Percentiles rank a stretch among this genome's conserved stretches.
Evolutionary conservation across 345 rosid genomes (phyloP).

Genomic region (Brassica napus): Da-Ae NC_063446.1:9751001-9751500

Average conservation of each 20-base stretch:
- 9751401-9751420: not conserved
- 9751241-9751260: not conserved
- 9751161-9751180: not conserved
- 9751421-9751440: not conserved
- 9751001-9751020: slow-evolving; percentile 56
- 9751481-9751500: not conserved
- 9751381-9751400: not conserved
- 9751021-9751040: slow-evolving; percentile 52
- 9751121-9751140: slow-evolving; percentile 44
- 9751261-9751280: not conserved
- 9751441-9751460: no score
- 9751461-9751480: not conserved
- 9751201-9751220: not conserved
- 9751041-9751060: slow-evolving; percentile 45
- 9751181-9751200: not conserved
- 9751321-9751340: not conserved
- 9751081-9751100: slow-evolving; percentile 43
- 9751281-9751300: not conserved
- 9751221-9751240: not conserved
- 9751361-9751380: not conserved
- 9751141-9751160: slow-evolving; percentile 21
- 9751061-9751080: slow-evolving; percentile 39
- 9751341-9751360: not conserved
- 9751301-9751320: not conserved
- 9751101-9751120: slow-evolving; percentile 50